Evolutionary conservation across 306 rosid species (phyloP), one percentile per base, ranked within the genome.

Genomic region (Canavalia gladiata): DNA sequence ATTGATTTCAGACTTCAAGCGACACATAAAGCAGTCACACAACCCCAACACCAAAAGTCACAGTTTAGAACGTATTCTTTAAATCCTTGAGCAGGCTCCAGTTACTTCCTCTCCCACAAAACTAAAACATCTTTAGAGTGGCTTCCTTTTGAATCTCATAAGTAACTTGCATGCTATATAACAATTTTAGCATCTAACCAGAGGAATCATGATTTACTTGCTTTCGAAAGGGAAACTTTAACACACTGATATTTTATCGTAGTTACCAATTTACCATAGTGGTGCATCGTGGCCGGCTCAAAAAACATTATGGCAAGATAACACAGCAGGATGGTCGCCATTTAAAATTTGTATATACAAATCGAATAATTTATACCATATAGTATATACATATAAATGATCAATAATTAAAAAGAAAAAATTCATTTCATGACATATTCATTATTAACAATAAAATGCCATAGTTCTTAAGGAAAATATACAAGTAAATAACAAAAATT

Each of bases 11-110:
- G 6, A 65, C 33, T n/a, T 11, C 50, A 39, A 31, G 54, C 7
- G 35, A 51, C 77, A 56, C 60, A 65, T 11, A 41, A 64, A 75
- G 62, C 50, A 50, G 56, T 65, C 43, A 56, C 70, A 52, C 34
- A 65, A 30, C 42, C 25, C 62, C 55, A 75, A 42, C 29, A 34
- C 35, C 52, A n/a, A 8, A 60, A 50, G 68, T 69, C 66, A 9
- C 46, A 9, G 54, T 7, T 12, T 55, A 46, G 47, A 34, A 1
- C 28, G 12, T 34, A 10, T 58, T 67, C 39, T 58, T 30, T 29
- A 57, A 57, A 56, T 60, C 49, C 55, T 72, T 49, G 25, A 60
- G 29, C 65, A 71, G 76, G 12, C 62, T 33, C 34, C 43, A 30
- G 30, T 51, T 46, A 68, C 57, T 46, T 47, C 41, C 75, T 8